These are phyloP conservation scores for Eutrema yunnanense DNA, from an alignment of 345 rosid species.

Conservation along the genomic window DNA sequence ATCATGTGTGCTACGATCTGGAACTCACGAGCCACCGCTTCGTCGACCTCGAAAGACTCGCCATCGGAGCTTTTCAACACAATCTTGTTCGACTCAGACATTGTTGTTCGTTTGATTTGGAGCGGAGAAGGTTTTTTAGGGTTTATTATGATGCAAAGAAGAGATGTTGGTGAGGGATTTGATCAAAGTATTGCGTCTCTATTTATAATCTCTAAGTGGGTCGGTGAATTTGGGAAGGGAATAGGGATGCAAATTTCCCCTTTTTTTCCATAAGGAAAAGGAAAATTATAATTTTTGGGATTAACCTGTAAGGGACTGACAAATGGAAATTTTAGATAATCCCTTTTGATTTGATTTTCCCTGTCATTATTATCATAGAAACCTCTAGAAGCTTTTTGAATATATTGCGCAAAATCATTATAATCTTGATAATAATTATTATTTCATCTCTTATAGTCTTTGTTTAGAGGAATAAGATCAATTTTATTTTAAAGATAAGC, in stretches of 20 bases:
- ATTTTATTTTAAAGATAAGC: no score
- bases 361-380: no score
- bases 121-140: not conserved
- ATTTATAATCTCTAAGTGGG: not conserved
- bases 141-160: not conserved
- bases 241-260: no score
- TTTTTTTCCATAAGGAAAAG: not conserved
- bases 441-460: no score
- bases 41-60: conserved; percentile 49
- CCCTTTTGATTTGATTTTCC: no score
- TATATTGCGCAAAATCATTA: no score
- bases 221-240: not conserved
- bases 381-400: no score
- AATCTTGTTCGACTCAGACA: conserved; percentile 31
- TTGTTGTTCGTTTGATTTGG: not conserved
- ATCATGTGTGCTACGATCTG: conserved; percentile 58
- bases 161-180: not conserved
- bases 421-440: no score
- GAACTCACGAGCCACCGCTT: conserved; percentile 47
- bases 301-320: no score
- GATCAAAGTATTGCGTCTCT: not conserved
- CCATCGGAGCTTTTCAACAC: conserved; percentile 46
- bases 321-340: no score
- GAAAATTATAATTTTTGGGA: not conserved
- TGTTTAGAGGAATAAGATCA: no score